phyloP scores from a whole-genome alignment of 2,329 filamentous ascomycete species.

The Aphanocladium album region DNA sequence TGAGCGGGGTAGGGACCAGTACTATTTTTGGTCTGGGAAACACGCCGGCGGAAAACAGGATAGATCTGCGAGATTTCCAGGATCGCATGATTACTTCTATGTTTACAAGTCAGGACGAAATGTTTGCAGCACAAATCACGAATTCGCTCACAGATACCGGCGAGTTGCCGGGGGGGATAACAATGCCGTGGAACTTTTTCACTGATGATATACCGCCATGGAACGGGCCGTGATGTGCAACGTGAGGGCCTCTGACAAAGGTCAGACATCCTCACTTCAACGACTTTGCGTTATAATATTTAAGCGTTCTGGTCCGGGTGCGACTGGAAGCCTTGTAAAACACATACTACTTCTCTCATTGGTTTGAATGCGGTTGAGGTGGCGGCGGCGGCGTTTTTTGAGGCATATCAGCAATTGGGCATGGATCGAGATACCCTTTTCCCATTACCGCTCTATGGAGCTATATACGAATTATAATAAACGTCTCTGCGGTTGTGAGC shows the following conservation, averaged over 20 bases:
- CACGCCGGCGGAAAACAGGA: conserved; percentile 30
- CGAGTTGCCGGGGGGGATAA: conserved; percentile 18
- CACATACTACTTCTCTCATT: neutral
- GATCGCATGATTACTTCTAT: conserved; percentile 25
- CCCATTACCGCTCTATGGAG: neutral
- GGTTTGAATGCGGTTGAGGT: neutral
- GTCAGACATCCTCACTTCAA: neutral
- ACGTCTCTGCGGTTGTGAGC: too few relatives aligned
- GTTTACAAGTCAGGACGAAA: conserved; percentile 28
- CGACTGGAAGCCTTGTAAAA: neutral
- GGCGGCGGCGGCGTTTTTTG: neutral
- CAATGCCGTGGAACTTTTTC: conserved; percentile 27
- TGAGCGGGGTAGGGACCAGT: neutral
- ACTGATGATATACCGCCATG: conserved; percentile 19
- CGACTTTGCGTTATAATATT: neutral
- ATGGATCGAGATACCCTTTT: neutral
- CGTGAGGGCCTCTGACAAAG: neutral
- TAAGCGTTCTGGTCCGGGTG: neutral
- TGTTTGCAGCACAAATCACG: conserved; percentile 25
- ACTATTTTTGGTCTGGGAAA: conserved; percentile 25
- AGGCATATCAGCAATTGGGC: neutral
- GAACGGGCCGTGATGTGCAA: neutral
- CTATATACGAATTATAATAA: neutral
- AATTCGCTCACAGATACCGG: conserved; percentile 20
- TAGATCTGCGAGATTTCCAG: conserved; percentile 30